Base-by-base conservation (phyloP, 1,284 basidiomycete genomes). In the Sanghuangporus baumii region DNA sequence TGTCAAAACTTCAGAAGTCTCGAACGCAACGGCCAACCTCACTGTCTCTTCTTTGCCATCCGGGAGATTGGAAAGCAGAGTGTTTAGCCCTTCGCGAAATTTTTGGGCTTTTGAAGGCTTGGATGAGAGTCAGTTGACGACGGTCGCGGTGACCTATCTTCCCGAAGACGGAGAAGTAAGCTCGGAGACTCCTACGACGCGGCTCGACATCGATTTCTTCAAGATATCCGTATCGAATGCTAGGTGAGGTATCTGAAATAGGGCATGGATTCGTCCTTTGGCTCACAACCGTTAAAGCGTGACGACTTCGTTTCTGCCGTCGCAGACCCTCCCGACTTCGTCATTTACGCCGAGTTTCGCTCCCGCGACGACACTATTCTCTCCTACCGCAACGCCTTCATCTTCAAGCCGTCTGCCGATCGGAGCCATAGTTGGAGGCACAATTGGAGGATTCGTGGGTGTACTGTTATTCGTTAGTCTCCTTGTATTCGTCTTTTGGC, bases 11-110 rank as follows among this genome's bases (percentile, higher is more conserved):
- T 78, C 79, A 3, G 54, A 72, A 11, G 65, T 69, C 1, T 82
- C 82, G 2, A 83, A 81, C 61, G 81, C 83, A 4, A 79, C 77
- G 11, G 72, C 79, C 62, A 83, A 83, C 63, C 70, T 84, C 51
- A 79, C 81, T 0, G 66, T 82, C 48, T 77, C 79, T 5, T 75
- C 76, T 16, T 69, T 72, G 11, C 74, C 72, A 0, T 66, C 65
- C n/a, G 71, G 72, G 18, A 40, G 66, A 36, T 65, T 69, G 1
- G 66, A 72, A 46, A 74, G 71, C 0, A 63, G 54, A 7, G 26
- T 59, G 12, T 69, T 77, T 34, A 72, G 73, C 36, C 72, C 70
- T 0, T 69, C 73, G 5, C 66, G 76, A 38, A 69, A 66, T 23
- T 66, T 72, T 41, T 73, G 74, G 26, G 68, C 76, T n/a, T 73